These are phyloP conservation scores for Staphylotrichum longicolle DNA, from an alignment of 495 filamentous ascomycete genomes.

Conservation along the genomic window DNA sequence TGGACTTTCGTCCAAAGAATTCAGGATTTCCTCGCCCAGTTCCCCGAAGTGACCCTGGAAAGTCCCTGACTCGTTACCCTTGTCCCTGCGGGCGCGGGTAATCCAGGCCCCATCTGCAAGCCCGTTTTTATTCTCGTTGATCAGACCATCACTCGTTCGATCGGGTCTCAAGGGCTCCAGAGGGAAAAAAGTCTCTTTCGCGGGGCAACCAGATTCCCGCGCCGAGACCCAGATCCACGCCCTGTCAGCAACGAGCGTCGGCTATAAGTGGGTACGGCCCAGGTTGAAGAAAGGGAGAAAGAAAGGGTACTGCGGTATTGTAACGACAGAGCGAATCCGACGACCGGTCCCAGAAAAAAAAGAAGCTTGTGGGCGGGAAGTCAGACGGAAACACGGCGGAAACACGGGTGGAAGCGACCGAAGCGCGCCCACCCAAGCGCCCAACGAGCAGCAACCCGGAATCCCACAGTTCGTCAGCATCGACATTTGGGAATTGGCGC, in stretches of 20 bases:
- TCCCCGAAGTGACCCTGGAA: not conserved
- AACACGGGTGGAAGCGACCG: slow-evolving; percentile 14
- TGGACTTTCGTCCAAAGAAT: not conserved
- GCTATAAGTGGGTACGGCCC: too few relatives aligned
- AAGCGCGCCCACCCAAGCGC: too few relatives aligned
- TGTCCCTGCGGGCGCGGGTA: slow-evolving; percentile 5
- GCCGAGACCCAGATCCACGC: not conserved
- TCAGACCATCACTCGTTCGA: slow-evolving; percentile 24
- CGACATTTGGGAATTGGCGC: not conserved
- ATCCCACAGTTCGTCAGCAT: not conserved
- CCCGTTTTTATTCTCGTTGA: slow-evolving; percentile 7
- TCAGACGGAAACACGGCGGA: not conserved
- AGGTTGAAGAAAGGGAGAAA: not conserved
- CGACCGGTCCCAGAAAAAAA: not conserved
- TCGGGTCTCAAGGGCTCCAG: not conserved
- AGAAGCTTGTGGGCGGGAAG: not conserved
- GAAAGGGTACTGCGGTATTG: too few relatives aligned
- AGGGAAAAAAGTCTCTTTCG: too few relatives aligned
- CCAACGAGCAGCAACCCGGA: too few relatives aligned
- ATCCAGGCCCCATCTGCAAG: slow-evolving; percentile 1
- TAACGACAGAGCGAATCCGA: too few relatives aligned
- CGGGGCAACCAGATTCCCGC: not conserved
- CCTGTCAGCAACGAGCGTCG: not conserved
- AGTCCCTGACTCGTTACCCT: slow-evolving; percentile 15
- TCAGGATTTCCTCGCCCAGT: not conserved